Evolutionary conservation across 352 stramenopile species (phyloP).

Genomic region (Phytopythium helicoides): DNA sequence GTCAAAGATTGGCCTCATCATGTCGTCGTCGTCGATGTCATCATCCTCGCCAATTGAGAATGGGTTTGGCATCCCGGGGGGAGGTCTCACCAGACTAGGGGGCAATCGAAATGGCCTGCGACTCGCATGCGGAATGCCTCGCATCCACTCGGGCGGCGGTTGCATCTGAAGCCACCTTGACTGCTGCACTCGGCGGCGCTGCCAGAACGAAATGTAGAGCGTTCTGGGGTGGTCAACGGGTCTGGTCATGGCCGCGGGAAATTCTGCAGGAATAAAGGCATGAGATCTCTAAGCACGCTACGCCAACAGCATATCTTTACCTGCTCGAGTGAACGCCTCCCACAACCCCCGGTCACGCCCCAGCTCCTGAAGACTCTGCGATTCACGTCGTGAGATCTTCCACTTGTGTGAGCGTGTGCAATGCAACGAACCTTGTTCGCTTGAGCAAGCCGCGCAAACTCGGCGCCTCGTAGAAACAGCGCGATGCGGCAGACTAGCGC

Average conservation of each 20-base stretch:
- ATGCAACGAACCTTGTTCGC: constrained; percentile 29
- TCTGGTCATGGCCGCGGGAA: not conserved
- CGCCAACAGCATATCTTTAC: constrained; percentile 9
- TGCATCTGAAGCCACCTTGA: not conserved
- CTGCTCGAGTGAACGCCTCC: constrained; percentile 23
- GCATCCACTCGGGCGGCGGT: not conserved
- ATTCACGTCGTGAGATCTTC: too few relatives aligned
- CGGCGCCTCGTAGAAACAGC: constrained; percentile 23
- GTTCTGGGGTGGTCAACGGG: constrained; percentile 10
- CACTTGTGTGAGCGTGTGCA: not conserved
- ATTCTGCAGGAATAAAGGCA: constrained; percentile 13
- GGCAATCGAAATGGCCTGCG: not conserved
- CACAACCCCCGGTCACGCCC: constrained; percentile 22
- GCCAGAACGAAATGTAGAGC: constrained; percentile 18
- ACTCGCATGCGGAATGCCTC: not conserved
- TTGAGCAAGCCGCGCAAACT: constrained; percentile 31
- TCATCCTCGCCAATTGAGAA: not conserved
- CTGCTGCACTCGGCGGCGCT: not conserved
- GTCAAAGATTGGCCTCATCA: constrained; percentile 3
- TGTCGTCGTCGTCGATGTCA: not conserved
- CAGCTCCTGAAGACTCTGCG: constrained; percentile 26
- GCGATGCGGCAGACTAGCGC: constrained; percentile 21
- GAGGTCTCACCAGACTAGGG: not conserved
- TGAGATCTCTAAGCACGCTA: not conserved
- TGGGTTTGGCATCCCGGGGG: not conserved